phyloP scores from a whole-genome alignment of 225 moss, liverwort and hornwort species.

The Sphagnum contortum region DNA sequence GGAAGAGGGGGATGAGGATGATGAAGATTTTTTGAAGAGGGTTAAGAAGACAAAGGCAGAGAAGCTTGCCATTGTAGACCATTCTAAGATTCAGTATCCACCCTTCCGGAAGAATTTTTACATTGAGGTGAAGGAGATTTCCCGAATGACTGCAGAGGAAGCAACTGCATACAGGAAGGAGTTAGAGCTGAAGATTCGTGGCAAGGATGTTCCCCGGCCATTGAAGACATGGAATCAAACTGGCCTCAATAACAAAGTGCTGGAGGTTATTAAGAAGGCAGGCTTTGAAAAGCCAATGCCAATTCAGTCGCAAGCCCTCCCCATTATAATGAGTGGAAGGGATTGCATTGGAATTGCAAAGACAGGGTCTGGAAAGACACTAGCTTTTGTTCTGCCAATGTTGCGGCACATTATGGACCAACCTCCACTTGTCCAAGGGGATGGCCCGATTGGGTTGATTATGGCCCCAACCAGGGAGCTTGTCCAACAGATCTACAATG shows the following conservation, averaged over 20 bases:
- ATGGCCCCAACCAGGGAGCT: slow-evolving; percentile 99
- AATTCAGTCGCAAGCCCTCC: slow-evolving; percentile 91
- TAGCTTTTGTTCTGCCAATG: slow-evolving; percentile 96
- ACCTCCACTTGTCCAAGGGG: slow-evolving; percentile 80
- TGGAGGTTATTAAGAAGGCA: slow-evolving; percentile 83
- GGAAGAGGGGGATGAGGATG: slow-evolving; percentile 63
- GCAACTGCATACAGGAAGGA: slow-evolving; percentile 64
- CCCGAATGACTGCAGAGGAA: slow-evolving; percentile 78
- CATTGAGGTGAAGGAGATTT: slow-evolving; percentile 96
- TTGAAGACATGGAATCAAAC: slow-evolving; percentile 99
- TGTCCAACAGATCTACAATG: slow-evolving; percentile 92
- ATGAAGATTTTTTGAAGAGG: slow-evolving; percentile 96
- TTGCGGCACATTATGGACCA: slow-evolving; percentile 98
- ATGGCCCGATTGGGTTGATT: slow-evolving; percentile 90
- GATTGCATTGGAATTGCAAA: slow-evolving; percentile 99
- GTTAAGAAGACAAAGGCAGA: slow-evolving; percentile 98
- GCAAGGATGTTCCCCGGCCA: slow-evolving; percentile 88
- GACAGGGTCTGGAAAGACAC: slow-evolving; percentile 95
- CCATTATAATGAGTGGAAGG: slow-evolving; percentile 94
- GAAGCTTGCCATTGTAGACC: slow-evolving; percentile 88
- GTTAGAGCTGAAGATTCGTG: slow-evolving; percentile 91
- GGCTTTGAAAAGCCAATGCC: slow-evolving; percentile 96
- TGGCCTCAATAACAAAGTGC: slow-evolving; percentile 80
- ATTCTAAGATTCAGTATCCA: slow-evolving; percentile 85
- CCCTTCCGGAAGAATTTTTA: slow-evolving; percentile 88